Evolutionary conservation across 2,329 filamentous ascomycete species (phyloP), one percentile per base, ranked within the genome.

Genomic region (Colletotrichum karsti): DNA sequence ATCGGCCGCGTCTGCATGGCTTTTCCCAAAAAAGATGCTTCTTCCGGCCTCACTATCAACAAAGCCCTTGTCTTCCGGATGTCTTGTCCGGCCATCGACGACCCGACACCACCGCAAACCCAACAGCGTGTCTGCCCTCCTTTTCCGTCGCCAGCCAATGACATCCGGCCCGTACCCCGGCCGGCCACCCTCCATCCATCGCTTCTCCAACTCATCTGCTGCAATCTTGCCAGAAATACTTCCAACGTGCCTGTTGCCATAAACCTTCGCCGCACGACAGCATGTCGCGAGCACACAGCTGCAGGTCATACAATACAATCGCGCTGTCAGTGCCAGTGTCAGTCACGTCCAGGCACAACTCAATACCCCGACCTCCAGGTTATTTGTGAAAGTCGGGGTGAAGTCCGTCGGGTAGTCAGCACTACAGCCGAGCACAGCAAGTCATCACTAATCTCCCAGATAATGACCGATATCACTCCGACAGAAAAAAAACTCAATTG

Each of bases 401-500:
- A n/a, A n/a, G n/a, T n/a, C n/a, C n/a, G n/a, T n/a, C n/a, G n/a
- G n/a, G n/a, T n/a, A n/a, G n/a, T n/a, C n/a, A n/a, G n/a, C n/a
- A n/a, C n/a, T n/a, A n/a, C n/a, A n/a, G n/a, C n/a, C 30, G 7
- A 35, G 30, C 12, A 35, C 30, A 12, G 30, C 18, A 6, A 46
- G 24, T 22, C 50, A 22, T 53, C 22, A 35, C 28, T 63, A 58
- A 63, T 67, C 54, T 67, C 64, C 64, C 51, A 46, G 35, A 57
- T 46, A 42, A 58, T 44, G 35, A 51, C 59, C 51, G 51, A 67
- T 63, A 53, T 58, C 64, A 67, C 59, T 26, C 24, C 64, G 42
- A 63, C 39, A 53, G 41, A n/a, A 53, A 53, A 62, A 61, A 66
- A 39, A 37, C 57, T 56, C 63, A 62, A 63, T 46, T 22, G 35